These are phyloP conservation scores for Murraya koenigii DNA, from an alignment of 345 rosid genomes.

Conservation along the genomic window DNA sequence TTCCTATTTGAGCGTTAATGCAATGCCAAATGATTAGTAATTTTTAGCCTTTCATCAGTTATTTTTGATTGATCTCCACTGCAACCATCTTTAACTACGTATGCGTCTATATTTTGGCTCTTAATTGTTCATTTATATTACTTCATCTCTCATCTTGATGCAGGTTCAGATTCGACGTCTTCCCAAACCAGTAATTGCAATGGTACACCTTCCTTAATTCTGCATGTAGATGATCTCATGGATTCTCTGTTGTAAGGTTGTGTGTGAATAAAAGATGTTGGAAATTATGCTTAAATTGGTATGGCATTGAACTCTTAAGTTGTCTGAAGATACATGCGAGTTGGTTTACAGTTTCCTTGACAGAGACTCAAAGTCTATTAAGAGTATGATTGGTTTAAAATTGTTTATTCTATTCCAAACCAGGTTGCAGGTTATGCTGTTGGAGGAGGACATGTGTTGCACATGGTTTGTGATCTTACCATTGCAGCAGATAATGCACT, in stretches of 20 bases:
- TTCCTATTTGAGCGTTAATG: background rate
- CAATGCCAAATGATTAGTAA: background rate
- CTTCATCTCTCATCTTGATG: constrained; percentile 11
- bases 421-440: constrained; percentile 98
- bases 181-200: constrained; percentile 96
- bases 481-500: constrained; percentile 90
- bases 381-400: background rate
- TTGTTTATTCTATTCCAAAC: constrained; percentile 4
- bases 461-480: constrained; percentile 95
- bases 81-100: background rate
- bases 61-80: background rate
- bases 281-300: background rate
- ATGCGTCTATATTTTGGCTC: background rate
- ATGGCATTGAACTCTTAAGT: background rate
- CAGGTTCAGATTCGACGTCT: constrained; percentile 89
- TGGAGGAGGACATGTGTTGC: constrained; percentile 92
- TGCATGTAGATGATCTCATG: background rate
- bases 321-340: background rate
- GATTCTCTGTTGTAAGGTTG: background rate
- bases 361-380: background rate
- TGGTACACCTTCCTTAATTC: constrained; percentile 46
- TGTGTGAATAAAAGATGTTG: background rate
- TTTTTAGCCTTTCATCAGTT: background rate
- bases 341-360: background rate
- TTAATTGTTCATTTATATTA: background rate